These are phyloP conservation scores for Rhynchospora breviuscula DNA, from an alignment of 176 grass and related monocot species.

Conservation along the genomic window DNA sequence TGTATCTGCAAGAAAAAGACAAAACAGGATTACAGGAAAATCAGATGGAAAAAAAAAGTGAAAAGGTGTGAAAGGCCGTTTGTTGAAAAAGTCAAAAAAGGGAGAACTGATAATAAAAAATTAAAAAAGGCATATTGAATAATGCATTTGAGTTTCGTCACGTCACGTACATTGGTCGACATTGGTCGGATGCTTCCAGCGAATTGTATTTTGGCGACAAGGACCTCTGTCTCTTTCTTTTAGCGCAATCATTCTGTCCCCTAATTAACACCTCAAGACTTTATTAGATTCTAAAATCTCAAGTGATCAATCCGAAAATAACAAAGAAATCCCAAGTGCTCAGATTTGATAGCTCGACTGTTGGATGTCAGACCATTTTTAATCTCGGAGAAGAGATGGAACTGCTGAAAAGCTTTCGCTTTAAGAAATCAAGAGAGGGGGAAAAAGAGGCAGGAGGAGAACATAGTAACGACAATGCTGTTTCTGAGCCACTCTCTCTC, in stretches of 20 bases:
- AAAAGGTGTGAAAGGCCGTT: background rate
- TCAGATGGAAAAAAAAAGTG: no score
- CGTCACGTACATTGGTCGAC: background rate
- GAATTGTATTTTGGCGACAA: background rate
- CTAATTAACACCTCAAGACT: background rate
- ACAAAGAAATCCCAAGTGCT: background rate
- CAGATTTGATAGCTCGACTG: background rate
- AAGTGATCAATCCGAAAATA: background rate
- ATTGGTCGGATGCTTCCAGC: background rate
- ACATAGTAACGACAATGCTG: background rate
- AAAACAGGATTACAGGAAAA: no score
- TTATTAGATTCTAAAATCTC: background rate
- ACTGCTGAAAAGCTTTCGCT: slow-evolving; percentile 6
- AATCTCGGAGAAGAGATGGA: slow-evolving; percentile 15
- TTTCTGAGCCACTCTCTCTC: slow-evolving; percentile 43
- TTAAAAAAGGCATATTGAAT: background rate
- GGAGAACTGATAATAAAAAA: background rate
- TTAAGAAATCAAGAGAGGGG: background rate
- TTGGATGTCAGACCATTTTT: background rate
- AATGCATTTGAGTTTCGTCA: background rate
- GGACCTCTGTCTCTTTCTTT: background rate
- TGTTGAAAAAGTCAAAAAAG: background rate
- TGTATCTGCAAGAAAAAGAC: no score
- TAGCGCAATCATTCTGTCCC: background rate
- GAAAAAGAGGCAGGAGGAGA: background rate